A percentile compares a stretch with the other conserved stretches of the same genome.
Evolutionary conservation across 2,329 filamentous ascomycete genomes (phyloP).

Genomic region (Nothomitra cinnamomea): DNA sequence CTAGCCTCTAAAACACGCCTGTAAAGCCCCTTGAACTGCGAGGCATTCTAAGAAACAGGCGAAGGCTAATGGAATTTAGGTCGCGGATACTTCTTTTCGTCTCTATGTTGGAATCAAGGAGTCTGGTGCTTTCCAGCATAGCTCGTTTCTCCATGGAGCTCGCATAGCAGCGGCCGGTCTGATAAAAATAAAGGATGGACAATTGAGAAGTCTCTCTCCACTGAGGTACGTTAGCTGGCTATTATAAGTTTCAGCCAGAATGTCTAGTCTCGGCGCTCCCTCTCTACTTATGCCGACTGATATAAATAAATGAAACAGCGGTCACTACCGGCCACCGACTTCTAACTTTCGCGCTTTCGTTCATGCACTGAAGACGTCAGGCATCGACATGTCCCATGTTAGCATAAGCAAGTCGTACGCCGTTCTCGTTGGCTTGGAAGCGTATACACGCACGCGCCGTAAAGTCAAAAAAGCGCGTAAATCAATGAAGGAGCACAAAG

Average conservation of each 20-base stretch:
- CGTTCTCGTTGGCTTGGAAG: constrained; percentile 66
- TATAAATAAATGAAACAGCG: constrained; percentile 31
- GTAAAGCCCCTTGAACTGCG: background rate
- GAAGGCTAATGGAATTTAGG: background rate
- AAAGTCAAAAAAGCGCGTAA: constrained; percentile 34
- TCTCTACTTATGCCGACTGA: background rate
- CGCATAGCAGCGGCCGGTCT: constrained; percentile 70
- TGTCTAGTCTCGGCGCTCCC: background rate
- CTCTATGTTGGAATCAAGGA: constrained; percentile 85
- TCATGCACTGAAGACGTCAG: constrained; percentile 49
- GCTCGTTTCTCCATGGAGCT: constrained; percentile 69
- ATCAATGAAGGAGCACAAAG: background rate
- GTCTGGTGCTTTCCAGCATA: constrained; percentile 78
- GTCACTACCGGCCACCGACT: constrained; percentile 73
- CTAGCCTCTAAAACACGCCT: constrained; percentile 15
- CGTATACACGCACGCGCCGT: constrained; percentile 52
- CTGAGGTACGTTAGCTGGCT: constrained; percentile 18
- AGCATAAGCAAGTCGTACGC: constrained; percentile 70
- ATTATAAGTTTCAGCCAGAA: background rate
- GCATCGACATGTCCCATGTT: constrained; percentile 64
- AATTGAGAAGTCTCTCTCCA: constrained; percentile 49
- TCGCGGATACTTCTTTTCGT: constrained; percentile 68
- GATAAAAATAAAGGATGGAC: constrained; percentile 70
- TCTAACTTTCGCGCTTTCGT: constrained; percentile 74
- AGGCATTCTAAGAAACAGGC: background rate